These are phyloP conservation scores for Torulaspora maleeae DNA, from an alignment of 805 yeast species.

Conservation along the genomic window DNA sequence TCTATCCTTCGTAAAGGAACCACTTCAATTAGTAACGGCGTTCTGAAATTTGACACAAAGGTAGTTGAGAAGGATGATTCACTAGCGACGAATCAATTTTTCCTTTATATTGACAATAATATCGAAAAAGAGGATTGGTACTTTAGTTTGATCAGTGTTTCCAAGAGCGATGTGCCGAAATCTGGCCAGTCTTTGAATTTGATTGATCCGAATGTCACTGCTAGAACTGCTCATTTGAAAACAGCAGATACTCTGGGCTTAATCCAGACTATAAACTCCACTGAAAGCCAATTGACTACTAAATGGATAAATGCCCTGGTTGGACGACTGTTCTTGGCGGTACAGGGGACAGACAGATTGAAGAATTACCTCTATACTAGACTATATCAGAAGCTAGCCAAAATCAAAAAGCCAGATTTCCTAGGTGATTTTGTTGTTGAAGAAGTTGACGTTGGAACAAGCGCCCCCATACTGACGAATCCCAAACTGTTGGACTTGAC, in stretches of 20 bases:
- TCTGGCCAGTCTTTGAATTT: constrained; percentile 18
- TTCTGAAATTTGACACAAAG: constrained; percentile 5
- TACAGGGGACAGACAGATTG: constrained; percentile 67
- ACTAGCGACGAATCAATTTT: constrained; percentile 39
- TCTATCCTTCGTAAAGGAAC: constrained; percentile 53
- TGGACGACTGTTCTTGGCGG: constrained; percentile 75
- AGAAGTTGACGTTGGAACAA: constrained; percentile 66
- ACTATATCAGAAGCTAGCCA: constrained; percentile 66
- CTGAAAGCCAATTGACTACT: constrained; percentile 76
- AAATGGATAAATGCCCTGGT: constrained; percentile 87
- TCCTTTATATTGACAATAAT: constrained; percentile 70
- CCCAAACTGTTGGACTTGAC: constrained; percentile 65
- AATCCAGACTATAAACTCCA: constrained; percentile 71
- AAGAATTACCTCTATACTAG: constrained; percentile 53
- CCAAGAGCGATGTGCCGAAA: constrained; percentile 40
- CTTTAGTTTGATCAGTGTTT: constrained; percentile 74
- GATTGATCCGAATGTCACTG: constrained; percentile 56
- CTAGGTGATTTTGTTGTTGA: constrained; percentile 75
- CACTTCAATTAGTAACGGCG: constrained; percentile 5
- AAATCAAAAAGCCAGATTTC: constrained; percentile 83
- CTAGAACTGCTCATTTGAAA: constrained; percentile 66
- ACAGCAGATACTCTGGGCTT: constrained; percentile 68
- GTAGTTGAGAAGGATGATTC: constrained; percentile 16
- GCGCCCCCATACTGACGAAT: constrained; percentile 74
- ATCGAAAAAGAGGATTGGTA: constrained; percentile 91